Evolutionary conservation across 257 asterid genomes (phyloP).

Genomic region (Lantana camara): DNA sequence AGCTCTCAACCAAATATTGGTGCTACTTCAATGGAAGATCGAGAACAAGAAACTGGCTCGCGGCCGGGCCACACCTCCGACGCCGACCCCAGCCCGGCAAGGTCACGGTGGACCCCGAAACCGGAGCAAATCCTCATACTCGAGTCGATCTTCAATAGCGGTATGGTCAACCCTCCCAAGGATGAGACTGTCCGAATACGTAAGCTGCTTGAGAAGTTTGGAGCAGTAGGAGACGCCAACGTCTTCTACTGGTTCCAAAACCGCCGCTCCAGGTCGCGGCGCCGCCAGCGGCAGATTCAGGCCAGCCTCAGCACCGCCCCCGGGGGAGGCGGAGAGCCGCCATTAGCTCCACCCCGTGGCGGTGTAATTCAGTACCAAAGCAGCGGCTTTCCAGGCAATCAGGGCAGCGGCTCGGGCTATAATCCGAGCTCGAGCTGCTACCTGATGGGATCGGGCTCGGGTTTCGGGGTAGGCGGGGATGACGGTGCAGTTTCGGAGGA

Average conservation of each 20-base stretch:
- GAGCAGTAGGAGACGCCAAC: conserved; percentile 80
- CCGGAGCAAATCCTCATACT: conserved; percentile 85
- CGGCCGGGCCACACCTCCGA: conserved; percentile 8
- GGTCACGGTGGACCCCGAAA: conserved; percentile 78
- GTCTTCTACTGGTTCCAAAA: conserved; percentile 93
- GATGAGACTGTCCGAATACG: conserved; percentile 71
- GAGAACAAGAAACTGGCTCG: conserved; percentile 26
- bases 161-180: conserved; percentile 78
- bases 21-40: conserved; percentile 57
- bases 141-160: conserved; percentile 80
- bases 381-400: neutral
- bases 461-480: conserved; percentile 27
- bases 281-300: conserved; percentile 71
- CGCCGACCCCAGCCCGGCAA: conserved; percentile 39
- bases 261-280: conserved; percentile 75
- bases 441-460: conserved; percentile 25
- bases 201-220: conserved; percentile 65
- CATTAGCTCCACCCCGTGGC: conserved; percentile 3
- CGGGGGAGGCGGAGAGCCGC: conserved; percentile 19
- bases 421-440: conserved; percentile 6
- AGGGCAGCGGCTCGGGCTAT: no score
- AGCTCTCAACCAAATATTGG: no score
- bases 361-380: conserved; percentile 30
- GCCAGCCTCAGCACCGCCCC: conserved; percentile 35
- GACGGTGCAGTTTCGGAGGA: conserved; percentile 19